Conservation (phyloP, 2,329 filamentous ascomycete species). For the Diaporthe vexans region DNA sequence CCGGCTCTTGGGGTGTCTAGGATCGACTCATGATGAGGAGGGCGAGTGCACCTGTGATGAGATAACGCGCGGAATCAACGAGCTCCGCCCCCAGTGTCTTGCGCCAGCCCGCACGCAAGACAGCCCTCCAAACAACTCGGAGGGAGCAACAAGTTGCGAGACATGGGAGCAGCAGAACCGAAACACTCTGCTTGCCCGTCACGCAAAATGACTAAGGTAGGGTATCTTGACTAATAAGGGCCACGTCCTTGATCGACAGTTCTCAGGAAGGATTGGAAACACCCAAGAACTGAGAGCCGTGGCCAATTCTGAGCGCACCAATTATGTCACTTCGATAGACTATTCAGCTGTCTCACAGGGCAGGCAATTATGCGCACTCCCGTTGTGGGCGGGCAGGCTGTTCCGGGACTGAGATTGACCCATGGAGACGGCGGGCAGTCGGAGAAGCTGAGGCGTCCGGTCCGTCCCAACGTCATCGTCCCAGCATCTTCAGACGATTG, state of each 20-base stretch:
- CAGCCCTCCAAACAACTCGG: slow-evolving; percentile 5
- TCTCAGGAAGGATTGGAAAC: slow-evolving; percentile 1
- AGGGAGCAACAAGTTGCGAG: not conserved
- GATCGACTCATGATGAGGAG: not conserved
- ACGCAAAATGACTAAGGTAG: not conserved
- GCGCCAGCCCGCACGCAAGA: not conserved
- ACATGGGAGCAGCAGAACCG: slow-evolving; percentile 29
- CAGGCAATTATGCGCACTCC: not conserved
- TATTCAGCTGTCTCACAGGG: not conserved
- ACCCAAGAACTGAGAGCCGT: not conserved
- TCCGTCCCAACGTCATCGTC: slow-evolving; percentile 2
- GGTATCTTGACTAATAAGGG: not conserved
- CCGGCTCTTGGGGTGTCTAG: too few species aligned
- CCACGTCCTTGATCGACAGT: slow-evolving; percentile 14
- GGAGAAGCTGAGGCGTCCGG: not conserved
- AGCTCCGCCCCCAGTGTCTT: not conserved
- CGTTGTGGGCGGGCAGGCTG: not conserved
- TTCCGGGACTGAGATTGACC: too few species aligned
- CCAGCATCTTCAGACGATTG: slow-evolving; percentile 15
- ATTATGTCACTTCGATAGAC: not conserved
- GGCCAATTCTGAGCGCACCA: not conserved
- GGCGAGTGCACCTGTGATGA: not conserved
- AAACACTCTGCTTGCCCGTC: slow-evolving; percentile 6
- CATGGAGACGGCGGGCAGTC: not conserved
- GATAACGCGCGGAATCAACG: not conserved